Evolutionary conservation across 768 basidiomycete genomes (phyloP).

Genomic region (Leccinum uliginosum): DNA sequence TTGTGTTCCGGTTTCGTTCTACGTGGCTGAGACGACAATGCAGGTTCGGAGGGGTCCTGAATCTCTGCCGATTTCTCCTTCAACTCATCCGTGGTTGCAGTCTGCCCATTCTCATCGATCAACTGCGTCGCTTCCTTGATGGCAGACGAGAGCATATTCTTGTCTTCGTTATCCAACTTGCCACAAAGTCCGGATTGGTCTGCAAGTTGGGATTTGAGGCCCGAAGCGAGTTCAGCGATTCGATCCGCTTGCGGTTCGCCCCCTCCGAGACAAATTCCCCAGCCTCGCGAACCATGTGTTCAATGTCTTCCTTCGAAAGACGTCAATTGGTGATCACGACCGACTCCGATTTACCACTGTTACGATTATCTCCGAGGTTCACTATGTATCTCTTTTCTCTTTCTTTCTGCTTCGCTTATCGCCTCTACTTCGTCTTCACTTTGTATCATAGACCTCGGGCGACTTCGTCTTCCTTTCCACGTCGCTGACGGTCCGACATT

Average conservation of each 20-base stretch:
- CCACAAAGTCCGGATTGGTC: slow-evolving; percentile 90
- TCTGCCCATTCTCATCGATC: slow-evolving; percentile 82
- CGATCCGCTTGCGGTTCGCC: too few relatives aligned
- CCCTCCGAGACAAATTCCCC: too few relatives aligned
- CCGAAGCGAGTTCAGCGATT: slow-evolving; percentile 86
- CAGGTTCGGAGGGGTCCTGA: slow-evolving; percentile 34
- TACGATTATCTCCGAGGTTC: too few relatives aligned
- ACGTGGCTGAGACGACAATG: slow-evolving; percentile 8
- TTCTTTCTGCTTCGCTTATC: too few relatives aligned
- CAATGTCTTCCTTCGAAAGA: slow-evolving; percentile 84
- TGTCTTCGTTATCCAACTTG: slow-evolving; percentile 77
- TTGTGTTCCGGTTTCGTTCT: slow-evolving; percentile 33
- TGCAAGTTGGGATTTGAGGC: slow-evolving; percentile 55
- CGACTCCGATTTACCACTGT: slow-evolving; percentile 81
- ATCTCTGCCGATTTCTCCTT: slow-evolving; percentile 65
- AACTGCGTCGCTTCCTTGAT: slow-evolving; percentile 90
- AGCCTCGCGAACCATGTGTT: too few relatives aligned
- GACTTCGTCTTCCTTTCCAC: too few relatives aligned
- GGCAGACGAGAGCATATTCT: slow-evolving; percentile 72
- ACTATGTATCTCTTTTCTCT: too few relatives aligned
- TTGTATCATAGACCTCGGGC: too few relatives aligned
- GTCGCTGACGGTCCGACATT: too few relatives aligned
- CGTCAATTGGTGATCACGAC: slow-evolving; percentile 96
- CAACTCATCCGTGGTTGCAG: slow-evolving; percentile 78
- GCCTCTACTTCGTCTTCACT: too few relatives aligned